Base-by-base conservation (phyloP, 2,329 filamentous ascomycete species). In the Trichoderma simmonsii region DNA sequence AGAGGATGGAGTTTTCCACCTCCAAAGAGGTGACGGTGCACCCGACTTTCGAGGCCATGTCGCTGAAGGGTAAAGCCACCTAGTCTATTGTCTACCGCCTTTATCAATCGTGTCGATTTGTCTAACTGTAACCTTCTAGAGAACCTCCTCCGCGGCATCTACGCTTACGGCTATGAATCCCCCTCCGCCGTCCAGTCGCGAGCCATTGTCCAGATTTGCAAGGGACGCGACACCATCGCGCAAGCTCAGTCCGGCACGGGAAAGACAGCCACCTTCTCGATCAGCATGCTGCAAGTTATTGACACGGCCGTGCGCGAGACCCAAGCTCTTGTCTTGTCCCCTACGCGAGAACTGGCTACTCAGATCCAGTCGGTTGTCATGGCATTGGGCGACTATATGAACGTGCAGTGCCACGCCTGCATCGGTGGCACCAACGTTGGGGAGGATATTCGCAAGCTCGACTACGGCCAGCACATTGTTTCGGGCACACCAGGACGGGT, bases 331-430 rank as follows among this genome's bases (percentile, higher is more conserved):
- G 95, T 99, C 11, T 90, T 99, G 9, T 98, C 96, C 4, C 96
- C 96, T 3, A 98, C 95, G 24, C 94, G 96, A 80, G 96, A 99
- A 88, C 87, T 99, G 75, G 96, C 96, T 60, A 98, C 95, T 32
- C 96, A 99, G 84, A 99, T 99, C 75, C 96, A 99, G 84, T 97
- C 94, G 43, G 96, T 99, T 73, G 93, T 99, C 77, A 97, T 98
- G 91, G 96, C 96, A n/a, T 89, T 99, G n/a, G 96, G 96, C 76
- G 96, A 99, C 83, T 99, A 98, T 87, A 98, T 99, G 96, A 98
- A 98, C 80, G 94, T 99, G 4, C 95, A 99, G 84, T 99, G 96
- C 85, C 96, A 99, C 79, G 95, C 96, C 73, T 99, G 96, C 83
- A 98, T 99, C 79, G 96, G 96, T 76, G 96, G 96, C 73, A 99